Evolutionary conservation across 345 rosid genomes (phyloP), one percentile per base, ranked within the genome.

Genomic region (Gossypium turneri): DNA sequence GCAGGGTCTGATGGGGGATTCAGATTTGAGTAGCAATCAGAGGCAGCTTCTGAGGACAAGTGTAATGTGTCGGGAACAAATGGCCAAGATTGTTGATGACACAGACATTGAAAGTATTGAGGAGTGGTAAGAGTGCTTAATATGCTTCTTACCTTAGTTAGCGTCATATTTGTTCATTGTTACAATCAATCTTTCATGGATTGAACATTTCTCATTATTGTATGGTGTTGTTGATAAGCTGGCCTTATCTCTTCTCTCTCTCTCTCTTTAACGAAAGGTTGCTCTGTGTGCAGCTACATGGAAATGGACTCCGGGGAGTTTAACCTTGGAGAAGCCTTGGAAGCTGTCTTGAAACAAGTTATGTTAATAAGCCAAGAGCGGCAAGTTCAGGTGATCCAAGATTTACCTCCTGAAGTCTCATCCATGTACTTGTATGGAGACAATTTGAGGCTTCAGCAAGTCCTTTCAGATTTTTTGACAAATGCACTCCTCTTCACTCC

Each of bases 381-480:
- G 17, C 83, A 79, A 65, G 89, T 91, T 41, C 82, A 86, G 82
- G 75, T 93, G 56, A 73, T 84, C 61, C 75, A 75, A 10, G 86
- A 89, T 74, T 78, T 79, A 48, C 92, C 92, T 19, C 78, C 80
- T 22, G 93, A 87, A 77, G 41, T 84, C 45, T 85, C 85, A 6
- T 82, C 84, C 69, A 77, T 89, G 89, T 79, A 75, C 68, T 78
- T 93, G 52, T 88, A 87, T 65, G 97, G 98, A 76, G 97, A 93
- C 79, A 72, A 77, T 75, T 44, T 84, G 81, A 87, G 97, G 85
- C 92, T 93, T 79, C 97, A 91, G 79, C 97, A 91, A 79, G 92
- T 88, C 75, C 90, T 93, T 58, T 79, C 98, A 10, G 89, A 87
- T 77, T 88, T 87, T 64, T 78, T 93, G 70, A 78, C 82, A 65